These are phyloP conservation scores for Hemileccinum rubropunctum DNA, from an alignment of 768 basidiomycete genomes.

Conservation along the genomic window DNA sequence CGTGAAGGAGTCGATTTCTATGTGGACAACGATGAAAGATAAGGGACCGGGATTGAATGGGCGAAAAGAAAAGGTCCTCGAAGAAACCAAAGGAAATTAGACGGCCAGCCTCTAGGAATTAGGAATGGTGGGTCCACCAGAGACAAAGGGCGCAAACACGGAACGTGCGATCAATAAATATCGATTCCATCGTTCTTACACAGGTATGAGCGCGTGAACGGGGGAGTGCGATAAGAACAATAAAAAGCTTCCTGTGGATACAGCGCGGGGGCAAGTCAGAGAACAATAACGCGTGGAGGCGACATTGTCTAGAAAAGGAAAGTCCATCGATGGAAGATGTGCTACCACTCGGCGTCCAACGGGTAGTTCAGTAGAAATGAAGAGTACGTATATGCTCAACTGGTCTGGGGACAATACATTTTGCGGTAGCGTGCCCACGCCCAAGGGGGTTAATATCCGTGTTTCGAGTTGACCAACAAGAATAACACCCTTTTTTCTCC, in stretches of 20 bases:
- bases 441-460: no score
- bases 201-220: neutral
- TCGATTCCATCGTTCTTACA: constrained; percentile 2
- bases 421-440: neutral
- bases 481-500: no score
- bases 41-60: neutral
- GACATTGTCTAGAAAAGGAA: constrained; percentile 30
- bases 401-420: neutral
- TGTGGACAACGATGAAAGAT: neutral
- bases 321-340: no score
- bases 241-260: constrained; percentile 5
- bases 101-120: constrained; percentile 12
- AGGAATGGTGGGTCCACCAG: constrained; percentile 17
- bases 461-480: no score
- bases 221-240: constrained; percentile 22
- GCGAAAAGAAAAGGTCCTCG: neutral
- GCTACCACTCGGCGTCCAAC: no score
- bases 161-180: constrained; percentile 10
- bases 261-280: neutral
- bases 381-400: neutral
- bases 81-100: constrained; percentile 7
- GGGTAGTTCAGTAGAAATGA: neutral
- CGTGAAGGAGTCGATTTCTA: constrained; percentile 12
- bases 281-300: constrained; percentile 13
- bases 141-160: constrained; percentile 13